Conservation (phyloP, 371 early-diverging fungal species). For the Basidiobolus meristosporus region DNA sequence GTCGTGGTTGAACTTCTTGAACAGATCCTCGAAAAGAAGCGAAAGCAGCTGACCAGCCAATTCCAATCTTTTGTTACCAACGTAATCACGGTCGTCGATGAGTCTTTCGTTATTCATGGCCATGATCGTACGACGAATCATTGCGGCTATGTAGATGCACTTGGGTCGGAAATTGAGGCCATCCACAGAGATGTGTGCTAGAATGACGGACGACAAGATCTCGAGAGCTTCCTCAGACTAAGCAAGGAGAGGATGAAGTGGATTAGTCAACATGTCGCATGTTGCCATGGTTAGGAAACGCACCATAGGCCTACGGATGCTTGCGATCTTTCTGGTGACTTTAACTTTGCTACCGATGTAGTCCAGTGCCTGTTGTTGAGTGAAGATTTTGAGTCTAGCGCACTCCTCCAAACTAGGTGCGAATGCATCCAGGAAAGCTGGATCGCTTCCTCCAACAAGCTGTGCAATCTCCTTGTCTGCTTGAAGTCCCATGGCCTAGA, state of each 20-base stretch:
- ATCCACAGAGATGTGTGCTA: slow-evolving; percentile 92
- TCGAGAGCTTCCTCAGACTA: slow-evolving; percentile 84
- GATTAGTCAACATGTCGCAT: background rate
- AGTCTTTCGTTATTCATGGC: slow-evolving; percentile 63
- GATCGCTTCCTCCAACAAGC: slow-evolving; percentile 78
- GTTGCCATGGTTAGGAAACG: background rate
- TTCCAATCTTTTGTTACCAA: slow-evolving; percentile 99
- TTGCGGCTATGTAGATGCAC: slow-evolving; percentile 88
- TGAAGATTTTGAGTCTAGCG: slow-evolving; percentile 49
- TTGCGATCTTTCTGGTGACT: slow-evolving; percentile 29
- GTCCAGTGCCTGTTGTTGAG: slow-evolving; percentile 85
- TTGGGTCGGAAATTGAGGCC: slow-evolving; percentile 84
- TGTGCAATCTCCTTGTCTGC: slow-evolving; percentile 93
- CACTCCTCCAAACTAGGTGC: slow-evolving; percentile 83
- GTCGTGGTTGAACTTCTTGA: slow-evolving; percentile 93
- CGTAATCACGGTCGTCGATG: slow-evolving; percentile 98
- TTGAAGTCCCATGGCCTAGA: slow-evolving; percentile 82
- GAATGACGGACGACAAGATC: slow-evolving; percentile 75
- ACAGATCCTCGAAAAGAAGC: slow-evolving; percentile 98
- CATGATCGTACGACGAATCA: slow-evolving; percentile 92
- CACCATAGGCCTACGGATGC: slow-evolving; percentile 14
- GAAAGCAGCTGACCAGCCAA: slow-evolving; percentile 96
- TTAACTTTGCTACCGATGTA: slow-evolving; percentile 73
- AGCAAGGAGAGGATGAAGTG: background rate
- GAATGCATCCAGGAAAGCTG: slow-evolving; percentile 64